These are phyloP conservation scores for Epichloe gansuensis DNA, from an alignment of 2,329 filamentous ascomycete genomes.

Conservation along the genomic window DNA sequence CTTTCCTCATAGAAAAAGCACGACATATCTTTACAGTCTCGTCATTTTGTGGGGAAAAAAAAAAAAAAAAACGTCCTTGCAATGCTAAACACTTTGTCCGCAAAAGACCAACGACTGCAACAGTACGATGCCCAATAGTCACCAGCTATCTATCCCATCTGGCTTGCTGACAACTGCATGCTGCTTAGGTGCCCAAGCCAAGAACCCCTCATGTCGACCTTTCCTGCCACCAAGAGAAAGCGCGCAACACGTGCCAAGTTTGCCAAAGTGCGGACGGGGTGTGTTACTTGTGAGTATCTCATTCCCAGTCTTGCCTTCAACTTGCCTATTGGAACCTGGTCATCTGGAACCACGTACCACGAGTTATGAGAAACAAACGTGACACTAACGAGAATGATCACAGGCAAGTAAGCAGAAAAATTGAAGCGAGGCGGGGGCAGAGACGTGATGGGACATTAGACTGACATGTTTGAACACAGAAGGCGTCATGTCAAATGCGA, in stretches of 20 bases:
- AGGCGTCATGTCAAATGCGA: slow-evolving; percentile 25
- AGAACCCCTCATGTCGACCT: slow-evolving; percentile 8
- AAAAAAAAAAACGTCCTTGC: background rate
- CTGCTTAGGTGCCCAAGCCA: background rate
- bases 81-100: slow-evolving; percentile 1
- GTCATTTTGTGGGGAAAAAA: background rate
- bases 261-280: slow-evolving; percentile 20
- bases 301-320: background rate
- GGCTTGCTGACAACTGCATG: background rate
- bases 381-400: background rate
- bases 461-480: slow-evolving; percentile 10
- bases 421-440: background rate
- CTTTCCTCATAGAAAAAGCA: background rate
- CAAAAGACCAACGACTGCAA: background rate
- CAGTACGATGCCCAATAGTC: background rate
- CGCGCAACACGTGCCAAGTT: slow-evolving; percentile 16
- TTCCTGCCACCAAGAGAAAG: slow-evolving; percentile 7
- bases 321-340: background rate
- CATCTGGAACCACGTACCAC: background rate
- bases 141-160: background rate
- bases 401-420: slow-evolving; percentile 5
- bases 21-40: background rate
- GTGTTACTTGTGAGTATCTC: slow-evolving; percentile 19
- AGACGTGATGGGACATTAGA: background rate
- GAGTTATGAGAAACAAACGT: background rate